These are phyloP conservation scores for Porodaedalea pini DNA, from an alignment of 1,284 basidiomycete genomes.

Conservation along the genomic window DNA sequence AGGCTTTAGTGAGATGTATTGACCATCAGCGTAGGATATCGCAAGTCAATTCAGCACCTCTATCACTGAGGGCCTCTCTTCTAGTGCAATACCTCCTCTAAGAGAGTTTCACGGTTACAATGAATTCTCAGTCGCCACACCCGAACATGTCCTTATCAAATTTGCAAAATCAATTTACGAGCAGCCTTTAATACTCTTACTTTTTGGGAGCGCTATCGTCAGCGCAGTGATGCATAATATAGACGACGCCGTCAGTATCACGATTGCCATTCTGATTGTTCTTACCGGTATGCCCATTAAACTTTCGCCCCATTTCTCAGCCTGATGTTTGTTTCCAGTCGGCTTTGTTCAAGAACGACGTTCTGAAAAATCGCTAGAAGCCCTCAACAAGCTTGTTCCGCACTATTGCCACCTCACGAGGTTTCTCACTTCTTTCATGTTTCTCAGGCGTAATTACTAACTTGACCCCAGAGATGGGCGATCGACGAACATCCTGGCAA, in stretches of 20 bases:
- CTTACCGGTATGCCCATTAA: conserved; percentile 67
- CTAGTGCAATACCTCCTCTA: conserved; percentile 63
- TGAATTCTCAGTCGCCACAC: conserved; percentile 86
- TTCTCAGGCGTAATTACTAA: neutral
- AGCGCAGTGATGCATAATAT: conserved; percentile 90
- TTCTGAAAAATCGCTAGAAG: conserved; percentile 92
- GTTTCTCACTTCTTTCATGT: conserved; percentile 34
- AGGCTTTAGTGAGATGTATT: neutral
- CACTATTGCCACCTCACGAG: conserved; percentile 93
- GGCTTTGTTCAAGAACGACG: conserved; percentile 95
- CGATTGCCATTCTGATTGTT: conserved; percentile 91
- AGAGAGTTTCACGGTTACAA: conserved; percentile 80
- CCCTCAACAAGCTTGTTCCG: conserved; percentile 93
- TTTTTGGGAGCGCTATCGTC: conserved; percentile 84
- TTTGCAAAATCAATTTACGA: conserved; percentile 94
- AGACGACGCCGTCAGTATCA: conserved; percentile 93
- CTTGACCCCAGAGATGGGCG: conserved; percentile 74
- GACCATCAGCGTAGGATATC: conserved; percentile 48
- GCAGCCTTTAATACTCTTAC: conserved; percentile 84
- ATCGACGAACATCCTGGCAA: conserved; percentile 80
- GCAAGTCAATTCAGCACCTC: conserved; percentile 66
- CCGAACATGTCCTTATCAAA: conserved; percentile 80
- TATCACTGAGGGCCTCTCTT: conserved; percentile 56
- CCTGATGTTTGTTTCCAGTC: conserved; percentile 46
- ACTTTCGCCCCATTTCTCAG: conserved; percentile 9